These are phyloP conservation scores for Colletotrichum higginsianum DNA, from an alignment of 2,329 filamentous ascomycete species.

Conservation along the genomic window DNA sequence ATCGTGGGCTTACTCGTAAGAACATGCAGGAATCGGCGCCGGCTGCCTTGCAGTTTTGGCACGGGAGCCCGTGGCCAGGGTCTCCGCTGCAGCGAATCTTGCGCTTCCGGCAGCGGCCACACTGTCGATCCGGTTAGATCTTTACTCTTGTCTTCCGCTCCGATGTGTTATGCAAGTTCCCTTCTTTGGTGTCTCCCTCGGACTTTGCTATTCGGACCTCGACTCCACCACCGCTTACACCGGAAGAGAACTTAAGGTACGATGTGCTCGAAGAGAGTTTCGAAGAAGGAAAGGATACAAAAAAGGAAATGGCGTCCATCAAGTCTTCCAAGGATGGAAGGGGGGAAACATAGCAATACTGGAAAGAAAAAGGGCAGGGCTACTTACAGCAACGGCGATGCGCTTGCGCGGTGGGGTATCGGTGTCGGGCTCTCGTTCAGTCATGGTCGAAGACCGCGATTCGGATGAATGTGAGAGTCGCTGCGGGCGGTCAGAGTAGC, in stretches of 20 bases:
- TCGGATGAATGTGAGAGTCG: conserved; percentile 56
- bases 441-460: conserved; percentile 55
- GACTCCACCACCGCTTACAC: background rate
- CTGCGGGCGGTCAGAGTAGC: conserved; percentile 54
- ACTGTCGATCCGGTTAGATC: conserved; percentile 67
- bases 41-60: conserved; percentile 85
- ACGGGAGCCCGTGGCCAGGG: conserved; percentile 81
- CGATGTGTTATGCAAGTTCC: conserved; percentile 12
- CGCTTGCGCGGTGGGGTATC: conserved; percentile 68
- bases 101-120: conserved; percentile 88
- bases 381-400: conserved; percentile 72
- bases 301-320: no score
- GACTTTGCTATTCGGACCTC: no score
- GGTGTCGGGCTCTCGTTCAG: conserved; percentile 57
- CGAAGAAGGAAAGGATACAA: no score
- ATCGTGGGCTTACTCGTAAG: conserved; percentile 74
- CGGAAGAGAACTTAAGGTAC: background rate
- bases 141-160: conserved; percentile 15
- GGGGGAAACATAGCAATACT: background rate
- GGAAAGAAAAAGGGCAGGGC: background rate
- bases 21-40: conserved; percentile 82
- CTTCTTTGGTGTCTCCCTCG: conserved; percentile 13
- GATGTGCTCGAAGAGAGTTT: no score
- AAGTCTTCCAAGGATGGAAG: background rate
- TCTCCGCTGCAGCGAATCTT: conserved; percentile 97